Evolutionary conservation across 1,139 yeast species (phyloP), one percentile per base, ranked within the genome.

Genomic region (Diutina siamensis): DNA sequence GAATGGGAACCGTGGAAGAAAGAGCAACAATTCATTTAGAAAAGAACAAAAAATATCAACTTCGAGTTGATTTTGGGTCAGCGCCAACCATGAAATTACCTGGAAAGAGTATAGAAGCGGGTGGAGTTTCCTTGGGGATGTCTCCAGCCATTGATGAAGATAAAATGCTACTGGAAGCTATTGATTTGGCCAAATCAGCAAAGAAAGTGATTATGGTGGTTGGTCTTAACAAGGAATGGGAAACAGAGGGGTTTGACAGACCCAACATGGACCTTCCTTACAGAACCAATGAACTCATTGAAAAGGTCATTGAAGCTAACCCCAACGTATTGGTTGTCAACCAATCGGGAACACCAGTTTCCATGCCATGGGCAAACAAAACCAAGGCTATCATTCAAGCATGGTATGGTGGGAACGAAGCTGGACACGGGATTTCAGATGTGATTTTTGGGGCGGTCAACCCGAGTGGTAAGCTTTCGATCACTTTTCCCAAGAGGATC

Each of bases 381-480:
- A 74, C 70, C 17, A 66, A 65, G 47, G 74, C 74, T 3, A 53
- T 78, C 35, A 60, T 78, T 7, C 83, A 78, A 48, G 77, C 67
- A 9, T 65, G 71, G 71, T 65, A 59, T 48, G 70, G 70, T 4
- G 70, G 70, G 44, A 61, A 35, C 51, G 64, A 61, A 49, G 48
- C 52, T 28, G 74, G 73, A 2, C 59, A 63, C 46, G 71, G 72
- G 1, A 54, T 68, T 25, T 65, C 71, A 1, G 72, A 68, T 45
- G 67, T 68, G 0, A 51, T 68, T 13, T 79, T 77, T 60, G 85
- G 85, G 1, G 80, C 74, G 38, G 65, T 63, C 20, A 75, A 75
- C 51, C 84, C 84, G 7, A 74, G 80, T 19, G 85, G 84, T 2
- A 71, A 74, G 51, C 63, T 79, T 44, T 83, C 85, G 0, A 78